Evolutionary conservation across 495 filamentous ascomycete genomes (phyloP), one percentile per base, ranked within the genome.

Genomic region (Massariosphaeria phaeospora): DNA sequence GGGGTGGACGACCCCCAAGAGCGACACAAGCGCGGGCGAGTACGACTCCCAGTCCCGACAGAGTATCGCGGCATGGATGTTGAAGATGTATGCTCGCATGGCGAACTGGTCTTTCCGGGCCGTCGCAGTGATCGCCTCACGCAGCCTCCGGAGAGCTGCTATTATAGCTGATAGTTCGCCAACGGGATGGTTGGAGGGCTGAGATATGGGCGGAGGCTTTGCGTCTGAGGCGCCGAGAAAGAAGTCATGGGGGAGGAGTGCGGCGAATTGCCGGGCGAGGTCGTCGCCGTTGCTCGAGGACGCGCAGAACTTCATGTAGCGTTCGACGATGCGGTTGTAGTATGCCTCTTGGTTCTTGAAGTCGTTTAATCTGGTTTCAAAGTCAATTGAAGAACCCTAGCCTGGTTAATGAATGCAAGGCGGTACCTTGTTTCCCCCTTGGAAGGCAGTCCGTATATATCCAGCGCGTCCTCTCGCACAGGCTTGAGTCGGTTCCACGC

Each of bases 261-360:
- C 80, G 5, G 85, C 78, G 59, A 94, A 88, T 46, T 84, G 83
- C 49, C 77, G 76, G 52, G 89, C 80, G 24, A 96, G 80, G 50
- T 82, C 77, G 55, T 86, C 81, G 29, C 79, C 72, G 64, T 81
- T 76, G 46, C 77, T 79, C 25, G 80, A 77, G 11, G 76, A 68
- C 36, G 85, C 85, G 72, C 89, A 93, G 70, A 96, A 93, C 55
- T 77, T 79, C 75, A 94, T 84, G 71, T 93, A 98, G 46, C 88
- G 82, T 59, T 87, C 80, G 48, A 86, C 79, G 56, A 97, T 91
- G 65, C 80, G 89, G 61, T 84, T 76, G 69, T 86, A 96, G 76
- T 94, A 96, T 27, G 76, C 69, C 68, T 91, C 82, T 68, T 96
- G 90, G 12, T 74, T 76, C 66, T 83, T 85, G 61, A 78, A 72